These are phyloP conservation scores for Boletus reticuloceps DNA, from an alignment of 768 basidiomycete species.

Conservation along the genomic window DNA sequence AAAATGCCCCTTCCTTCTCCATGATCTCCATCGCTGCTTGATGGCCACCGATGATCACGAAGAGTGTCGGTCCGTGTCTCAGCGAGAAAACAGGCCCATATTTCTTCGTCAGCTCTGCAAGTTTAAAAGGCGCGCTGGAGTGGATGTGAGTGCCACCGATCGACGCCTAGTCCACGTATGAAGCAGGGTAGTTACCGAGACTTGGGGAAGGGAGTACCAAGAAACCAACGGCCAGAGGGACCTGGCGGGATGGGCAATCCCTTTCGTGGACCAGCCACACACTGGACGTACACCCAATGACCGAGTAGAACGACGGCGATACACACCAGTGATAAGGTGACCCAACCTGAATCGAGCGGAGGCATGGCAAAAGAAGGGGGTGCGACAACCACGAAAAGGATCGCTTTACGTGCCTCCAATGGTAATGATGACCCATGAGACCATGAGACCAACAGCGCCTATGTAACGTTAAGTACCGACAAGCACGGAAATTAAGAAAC, in stretches of 20 bases:
- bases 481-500: too few relatives aligned
- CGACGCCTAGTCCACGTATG: too few relatives aligned
- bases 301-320: not conserved
- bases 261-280: not conserved
- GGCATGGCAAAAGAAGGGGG: not conserved
- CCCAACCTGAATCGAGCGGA: not conserved
- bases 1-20: constrained; percentile 36
- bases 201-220: constrained; percentile 3
- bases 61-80: not conserved
- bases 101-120: not conserved
- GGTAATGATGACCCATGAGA: too few relatives aligned
- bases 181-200: constrained; percentile 1
- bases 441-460: too few relatives aligned
- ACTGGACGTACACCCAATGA: not conserved
- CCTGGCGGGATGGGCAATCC: constrained; percentile 3
- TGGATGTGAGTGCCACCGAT: too few relatives aligned
- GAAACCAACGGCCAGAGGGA: constrained; percentile 8
- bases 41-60: not conserved
- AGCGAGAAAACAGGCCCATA: not conserved
- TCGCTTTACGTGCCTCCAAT: too few relatives aligned
- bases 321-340: not conserved
- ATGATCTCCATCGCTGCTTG: constrained; percentile 38
- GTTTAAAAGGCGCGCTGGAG: not conserved
- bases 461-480: too few relatives aligned
- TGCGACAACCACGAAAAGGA: too few relatives aligned